Base-by-base conservation (phyloP, 148 eudicot genomes). In the Diospyros lotus region DNA sequence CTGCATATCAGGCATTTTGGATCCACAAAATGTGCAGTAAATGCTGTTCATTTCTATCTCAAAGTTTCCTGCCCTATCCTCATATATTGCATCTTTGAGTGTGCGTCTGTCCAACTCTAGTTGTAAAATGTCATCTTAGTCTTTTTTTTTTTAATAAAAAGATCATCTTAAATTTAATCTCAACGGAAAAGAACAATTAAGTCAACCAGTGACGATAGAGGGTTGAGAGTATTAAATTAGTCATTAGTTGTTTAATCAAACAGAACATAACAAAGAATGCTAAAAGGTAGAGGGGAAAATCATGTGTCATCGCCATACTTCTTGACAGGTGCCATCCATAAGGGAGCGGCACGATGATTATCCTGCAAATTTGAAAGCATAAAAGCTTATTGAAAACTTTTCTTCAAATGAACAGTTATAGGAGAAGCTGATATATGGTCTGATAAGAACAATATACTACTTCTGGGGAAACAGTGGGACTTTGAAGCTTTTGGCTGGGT, bases 291-390 rank as follows among this genome's bases (percentile, higher is more conserved):
- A 39, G 14, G 72, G 14, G 58, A 64, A 45, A 67, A 46, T 48
- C 15, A 44, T 6, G 70, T 45, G 43, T 42, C 15, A 15, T 14
- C 43, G 45, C 75, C 81, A 60, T 85, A 94, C 97, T 83, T 86
- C 74, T 78, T 86, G 66, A 76, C 80, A 71, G 70, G 56, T 71
- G 84, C 73, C 69, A 76, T 81, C 65, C 74, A 75, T 76, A 79
- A 78, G 46, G 82, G 73, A 69, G 80, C 77, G 72, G 81, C 81
- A 81, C 43, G 78, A 59, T 67, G 68, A 75, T 81, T 80, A 62
- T 70, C 88, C 98, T 91, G 82, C 85, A 91, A 58, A 72, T 72
- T n/a, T 65, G 12, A 74, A 13, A 61, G 46, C 56, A 5, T 12
- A 78, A 66, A 72, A 58, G 50, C 41, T 68, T 68, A 62, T 73